Base-by-base conservation (phyloP, 139 green algal genomes). In the Chlamydomonas sp. region DNA sequence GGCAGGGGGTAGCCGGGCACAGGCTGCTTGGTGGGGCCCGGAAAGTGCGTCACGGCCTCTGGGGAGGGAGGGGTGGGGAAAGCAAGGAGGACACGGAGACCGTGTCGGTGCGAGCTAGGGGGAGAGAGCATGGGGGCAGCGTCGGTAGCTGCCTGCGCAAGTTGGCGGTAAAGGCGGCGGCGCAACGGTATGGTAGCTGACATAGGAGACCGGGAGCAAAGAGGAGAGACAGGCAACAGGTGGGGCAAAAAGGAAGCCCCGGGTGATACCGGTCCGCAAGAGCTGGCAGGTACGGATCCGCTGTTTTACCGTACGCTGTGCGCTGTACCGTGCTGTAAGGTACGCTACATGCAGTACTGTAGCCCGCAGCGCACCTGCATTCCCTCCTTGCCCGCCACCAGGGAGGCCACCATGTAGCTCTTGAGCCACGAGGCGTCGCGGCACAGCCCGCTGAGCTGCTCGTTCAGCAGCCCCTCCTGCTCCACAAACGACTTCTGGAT, bases 391-490 rank as follows among this genome's bases (percentile, higher is more conserved):
- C 72, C 60, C 58, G 89, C 76, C 74, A 93, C 67, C 60, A 93
- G 84, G 14, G 79, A 57, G 0, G 86, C 79, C 5, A 85, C 89
- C 89, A 92, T 81, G 85, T 95, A 95, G 80, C 67, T 88, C 87
- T 94, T 95, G 73, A 89, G 69, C 93, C 93, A 95, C 2, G 84
- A 61, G 20, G 90, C 91, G 71, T 95, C 93, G n/a, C 85, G 78
- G 75, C 85, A 92, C 83, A 95, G 91, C 12, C 90, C 93, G 9
- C 66, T 76, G 80, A 95, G 91, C 90, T 95, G 91, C 85, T 92
- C 91, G 63, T 85, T 89, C 69, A 92, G 63, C 71, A 90, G 68
- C 6, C 72, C 74, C 88, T 93, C 91, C 74, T 91, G 79, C 77
- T 92, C 77, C 20, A 83, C 74, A 62, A 89, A 92, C 12, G 80